Base-by-base conservation (phyloP, 768 basidiomycete genomes). In the Hemileccinum rubropunctum region DNA sequence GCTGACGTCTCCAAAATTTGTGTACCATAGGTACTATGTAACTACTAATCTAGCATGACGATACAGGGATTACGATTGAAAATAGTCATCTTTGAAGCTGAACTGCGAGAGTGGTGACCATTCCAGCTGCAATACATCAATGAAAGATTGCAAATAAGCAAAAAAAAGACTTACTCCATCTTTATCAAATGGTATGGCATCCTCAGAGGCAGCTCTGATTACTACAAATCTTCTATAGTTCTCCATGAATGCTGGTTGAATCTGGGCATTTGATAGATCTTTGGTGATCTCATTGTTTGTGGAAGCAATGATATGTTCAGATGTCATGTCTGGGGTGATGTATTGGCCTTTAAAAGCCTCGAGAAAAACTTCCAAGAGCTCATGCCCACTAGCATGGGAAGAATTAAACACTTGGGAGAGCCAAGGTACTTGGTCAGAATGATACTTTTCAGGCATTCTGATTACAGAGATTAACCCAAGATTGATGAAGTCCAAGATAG, bases 201-300 rank as follows among this genome's bases (percentile, higher is more conserved):
- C 52, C 54, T 76, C 71, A 30, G 60, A 64, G 38, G 67, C 60
- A 42, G 71, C 69, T 57, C 62, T 74, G 33, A 91, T 67, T 1
- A 86, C 73, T 11, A 86, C 80, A 65, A 79, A 90, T 23, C 88
- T 79, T 23, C 88, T 78, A 59, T 83, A 82, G 27, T 72, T 59
- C 41, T 73, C 67, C 78, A 85, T 82, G 32, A 88, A 71, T 20
- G 58, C 65, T n/a, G 83, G 85, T 52, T 89, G 86, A 38, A 68
- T 64, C 56, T 86, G 83, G 73, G 88, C 78, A 35, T 57, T 58
- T 23, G 61, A 51, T 56, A 89, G 58, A 54, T 85, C 81, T 15
- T 67, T 62, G 3, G 67, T 61, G 36, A 88, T 71, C 32, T 78
- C 76, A 26, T 62, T 56, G 37, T 80, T 75, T 20, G 83, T 71